These are phyloP conservation scores for Stephania cephalantha DNA, from an alignment of 164 flowering plant species.

Conservation along the genomic window DNA sequence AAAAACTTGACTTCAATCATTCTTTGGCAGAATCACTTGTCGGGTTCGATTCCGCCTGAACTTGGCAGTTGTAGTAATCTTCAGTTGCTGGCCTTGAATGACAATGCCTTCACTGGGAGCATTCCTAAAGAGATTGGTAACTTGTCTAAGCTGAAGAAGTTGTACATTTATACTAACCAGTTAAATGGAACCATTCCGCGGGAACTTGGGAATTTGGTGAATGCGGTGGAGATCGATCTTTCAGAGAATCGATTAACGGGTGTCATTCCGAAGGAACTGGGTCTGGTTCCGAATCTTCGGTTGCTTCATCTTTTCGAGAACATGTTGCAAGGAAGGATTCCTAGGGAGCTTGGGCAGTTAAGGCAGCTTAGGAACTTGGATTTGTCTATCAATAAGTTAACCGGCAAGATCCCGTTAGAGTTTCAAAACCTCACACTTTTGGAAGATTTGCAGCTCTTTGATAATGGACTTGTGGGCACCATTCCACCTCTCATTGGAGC, in stretches of 20 bases:
- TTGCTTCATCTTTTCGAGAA: conserved; percentile 55
- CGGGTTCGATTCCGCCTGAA: conserved; percentile 47
- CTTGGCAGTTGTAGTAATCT: conserved; percentile 44
- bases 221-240: conserved; percentile 45
- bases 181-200: conserved; percentile 50
- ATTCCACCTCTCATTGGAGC: conserved; percentile 45
- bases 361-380: conserved; percentile 31
- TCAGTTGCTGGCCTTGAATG: conserved; percentile 38
- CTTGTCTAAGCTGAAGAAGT: conserved; percentile 22
- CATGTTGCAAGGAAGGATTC: conserved; percentile 44
- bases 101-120: conserved; percentile 37
- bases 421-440: conserved; percentile 36
- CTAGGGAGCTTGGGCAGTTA: conserved; percentile 38
- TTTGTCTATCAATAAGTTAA: conserved; percentile 50
- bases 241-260: conserved; percentile 49
- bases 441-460: conserved; percentile 40
- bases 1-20: conserved; percentile 35
- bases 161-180: conserved; percentile 44
- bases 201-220: conserved; percentile 36
- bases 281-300: conserved; percentile 32
- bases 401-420: conserved; percentile 38
- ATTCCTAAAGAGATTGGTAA: conserved; percentile 51
- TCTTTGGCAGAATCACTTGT: conserved; percentile 44
- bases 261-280: conserved; percentile 40
- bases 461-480: conserved; percentile 37